A percentile compares a stretch with the other conserved stretches of the same genome.
Conservation (phyloP, 1,139 yeast species). For the Yamadazyma taylorii region DNA sequence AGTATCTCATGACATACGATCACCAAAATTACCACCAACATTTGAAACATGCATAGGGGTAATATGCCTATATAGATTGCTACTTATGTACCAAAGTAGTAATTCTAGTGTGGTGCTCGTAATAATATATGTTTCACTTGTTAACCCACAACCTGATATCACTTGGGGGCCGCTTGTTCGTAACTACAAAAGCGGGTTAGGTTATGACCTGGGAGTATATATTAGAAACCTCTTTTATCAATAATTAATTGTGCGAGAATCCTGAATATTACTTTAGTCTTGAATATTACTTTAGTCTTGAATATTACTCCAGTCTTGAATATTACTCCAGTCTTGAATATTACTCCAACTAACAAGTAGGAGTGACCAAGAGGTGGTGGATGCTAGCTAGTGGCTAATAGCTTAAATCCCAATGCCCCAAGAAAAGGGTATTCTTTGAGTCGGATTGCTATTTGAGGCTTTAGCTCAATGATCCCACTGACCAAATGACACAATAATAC, state of each 20-base stretch:
- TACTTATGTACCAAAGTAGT: background rate
- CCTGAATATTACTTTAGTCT: background rate
- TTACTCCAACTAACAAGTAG: background rate
- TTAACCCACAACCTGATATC: background rate
- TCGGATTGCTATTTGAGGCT: too few species aligned
- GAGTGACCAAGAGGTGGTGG: too few species aligned
- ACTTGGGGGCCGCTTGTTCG: background rate
- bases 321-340: background rate
- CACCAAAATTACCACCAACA: too few species aligned
- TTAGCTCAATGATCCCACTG: too few species aligned
- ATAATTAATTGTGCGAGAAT: background rate
- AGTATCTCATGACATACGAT: too few species aligned
- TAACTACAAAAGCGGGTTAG: background rate
- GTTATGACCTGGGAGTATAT: background rate
- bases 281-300: background rate
- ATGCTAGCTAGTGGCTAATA: too few species aligned
- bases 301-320: background rate
- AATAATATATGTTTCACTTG: background rate
- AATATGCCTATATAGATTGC: background rate
- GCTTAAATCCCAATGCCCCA: too few species aligned
- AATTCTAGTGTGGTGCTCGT: background rate
- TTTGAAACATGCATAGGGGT: background rate
- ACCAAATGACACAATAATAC: too few species aligned
- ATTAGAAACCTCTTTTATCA: conserved; percentile 1
- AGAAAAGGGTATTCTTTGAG: too few species aligned